Evolutionary conservation across 2,329 filamentous ascomycete species (phyloP).

Genomic region (Sporothrix brunneoviolacea): DNA sequence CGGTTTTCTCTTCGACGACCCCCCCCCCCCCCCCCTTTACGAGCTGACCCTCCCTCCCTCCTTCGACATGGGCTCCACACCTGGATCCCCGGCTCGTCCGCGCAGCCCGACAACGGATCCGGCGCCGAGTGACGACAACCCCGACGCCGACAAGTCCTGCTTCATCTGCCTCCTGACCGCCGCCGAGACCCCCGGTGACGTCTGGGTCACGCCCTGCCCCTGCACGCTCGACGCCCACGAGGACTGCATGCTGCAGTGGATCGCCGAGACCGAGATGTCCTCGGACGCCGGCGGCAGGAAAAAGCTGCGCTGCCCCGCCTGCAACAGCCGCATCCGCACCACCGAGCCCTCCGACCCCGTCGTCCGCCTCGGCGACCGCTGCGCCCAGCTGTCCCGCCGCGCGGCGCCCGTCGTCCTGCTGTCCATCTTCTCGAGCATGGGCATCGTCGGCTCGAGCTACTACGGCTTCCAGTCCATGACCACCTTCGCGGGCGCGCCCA

Average conservation of each 20-base stretch:
- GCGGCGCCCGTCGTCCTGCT: slow-evolving; percentile 58
- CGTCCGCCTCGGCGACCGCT: slow-evolving; percentile 56
- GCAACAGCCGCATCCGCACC: slow-evolving; percentile 73
- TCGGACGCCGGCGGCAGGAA: slow-evolving; percentile 36
- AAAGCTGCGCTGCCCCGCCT: slow-evolving; percentile 78
- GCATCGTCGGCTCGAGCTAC: slow-evolving; percentile 44
- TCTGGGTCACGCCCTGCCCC: slow-evolving; percentile 83
- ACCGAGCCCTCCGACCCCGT: slow-evolving; percentile 67
- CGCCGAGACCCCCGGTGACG: slow-evolving; percentile 38
- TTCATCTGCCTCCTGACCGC: slow-evolving; percentile 59
- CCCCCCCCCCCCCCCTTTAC: no score
- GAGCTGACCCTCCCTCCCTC: no score
- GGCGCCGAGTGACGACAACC: no score
- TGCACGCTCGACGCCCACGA: slow-evolving; percentile 91
- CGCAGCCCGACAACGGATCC: no score
- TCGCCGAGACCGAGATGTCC: slow-evolving; percentile 74
- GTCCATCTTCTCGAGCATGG: slow-evolving; percentile 48
- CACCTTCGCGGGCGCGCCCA: slow-evolving; percentile 45
- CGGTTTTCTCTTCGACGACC: no score
- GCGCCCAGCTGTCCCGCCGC: slow-evolving; percentile 50
- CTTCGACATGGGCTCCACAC: no score
- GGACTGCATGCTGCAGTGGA: slow-evolving; percentile 82
- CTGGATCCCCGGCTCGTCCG: no score
- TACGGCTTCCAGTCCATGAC: slow-evolving; percentile 47
- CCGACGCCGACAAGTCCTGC: slow-evolving; percentile 31